These are phyloP conservation scores for Populus tremula DNA, from an alignment of 345 rosid species.

Conservation along the genomic window DNA sequence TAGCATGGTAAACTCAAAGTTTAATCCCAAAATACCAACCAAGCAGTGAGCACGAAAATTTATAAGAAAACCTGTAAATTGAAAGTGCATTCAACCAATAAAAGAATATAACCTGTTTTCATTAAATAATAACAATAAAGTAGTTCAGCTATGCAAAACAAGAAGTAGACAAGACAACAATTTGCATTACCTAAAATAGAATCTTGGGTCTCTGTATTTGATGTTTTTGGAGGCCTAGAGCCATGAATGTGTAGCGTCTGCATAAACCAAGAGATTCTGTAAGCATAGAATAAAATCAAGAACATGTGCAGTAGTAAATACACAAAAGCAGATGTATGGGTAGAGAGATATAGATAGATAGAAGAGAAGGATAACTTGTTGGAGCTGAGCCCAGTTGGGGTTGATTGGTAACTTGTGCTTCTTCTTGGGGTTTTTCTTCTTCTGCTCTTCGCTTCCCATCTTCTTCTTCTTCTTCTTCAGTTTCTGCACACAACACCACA, in stretches of 20 bases:
- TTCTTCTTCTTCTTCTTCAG: slow-evolving; percentile 12
- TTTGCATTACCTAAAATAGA: slow-evolving; percentile 51
- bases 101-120: neutral
- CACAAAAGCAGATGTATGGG: neutral
- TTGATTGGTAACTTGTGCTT: slow-evolving; percentile 35
- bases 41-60: neutral
- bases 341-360: neutral
- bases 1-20: neutral
- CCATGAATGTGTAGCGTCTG: slow-evolving; percentile 57
- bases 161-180: neutral
- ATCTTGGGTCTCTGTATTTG: slow-evolving; percentile 31
- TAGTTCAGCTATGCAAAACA: neutral
- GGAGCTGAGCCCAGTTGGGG: slow-evolving; percentile 88
- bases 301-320: neutral
- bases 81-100: neutral
- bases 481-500: neutral
- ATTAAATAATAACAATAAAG: neutral
- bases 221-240: slow-evolving; percentile 25
- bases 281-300: neutral
- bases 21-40: neutral
- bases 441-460: slow-evolving; percentile 26
- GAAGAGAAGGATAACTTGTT: slow-evolving; percentile 42
- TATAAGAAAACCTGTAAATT: too few species aligned
- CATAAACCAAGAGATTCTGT: neutral
- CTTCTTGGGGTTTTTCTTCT: slow-evolving; percentile 43